Evolutionary conservation across 495 filamentous ascomycete genomes (phyloP).

Genomic region (Evansstolkia leycettana): DNA sequence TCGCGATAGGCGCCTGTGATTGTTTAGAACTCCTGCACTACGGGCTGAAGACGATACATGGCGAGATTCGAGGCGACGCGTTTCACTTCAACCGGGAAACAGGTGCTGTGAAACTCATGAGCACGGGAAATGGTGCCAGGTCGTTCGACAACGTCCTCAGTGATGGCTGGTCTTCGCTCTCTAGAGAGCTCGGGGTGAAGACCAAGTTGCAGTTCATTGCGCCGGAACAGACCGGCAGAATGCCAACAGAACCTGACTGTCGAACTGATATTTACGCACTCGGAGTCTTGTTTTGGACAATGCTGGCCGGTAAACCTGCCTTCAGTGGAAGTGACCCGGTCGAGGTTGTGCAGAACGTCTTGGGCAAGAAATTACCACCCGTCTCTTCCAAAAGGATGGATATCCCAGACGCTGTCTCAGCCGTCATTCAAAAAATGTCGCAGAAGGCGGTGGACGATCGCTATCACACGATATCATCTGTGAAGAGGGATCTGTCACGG

Average conservation of each 20-base stretch:
- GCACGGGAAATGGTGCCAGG: conserved; percentile 70
- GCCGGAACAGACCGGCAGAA: conserved; percentile 81
- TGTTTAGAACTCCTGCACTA: conserved; percentile 81
- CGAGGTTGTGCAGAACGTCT: conserved; percentile 78
- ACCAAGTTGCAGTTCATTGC: conserved; percentile 81
- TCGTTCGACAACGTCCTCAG: conserved; percentile 83
- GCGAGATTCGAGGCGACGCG: conserved; percentile 76
- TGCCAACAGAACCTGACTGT: conserved; percentile 79
- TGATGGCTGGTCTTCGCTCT: conserved; percentile 71
- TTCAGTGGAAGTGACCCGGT: conserved; percentile 69
- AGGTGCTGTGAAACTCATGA: conserved; percentile 61
- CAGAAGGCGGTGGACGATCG: conserved; percentile 71
- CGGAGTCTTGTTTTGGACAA: conserved; percentile 74
- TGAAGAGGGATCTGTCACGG: conserved; percentile 61
- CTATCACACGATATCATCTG: conserved; percentile 72
- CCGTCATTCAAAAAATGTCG: conserved; percentile 82
- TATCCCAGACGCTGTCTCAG: conserved; percentile 65
- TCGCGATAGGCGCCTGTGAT: conserved; percentile 75
- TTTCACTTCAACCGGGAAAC: conserved; percentile 67
- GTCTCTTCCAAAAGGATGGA: conserved; percentile 65
- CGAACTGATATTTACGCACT: conserved; percentile 85
- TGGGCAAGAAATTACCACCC: conserved; percentile 60
- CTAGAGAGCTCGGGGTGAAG: conserved; percentile 65
- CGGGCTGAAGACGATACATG: conserved; percentile 69
- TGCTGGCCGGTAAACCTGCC: conserved; percentile 64